Base-by-base conservation (phyloP, 129 eudicot species). In the Mikania micrantha region DNA sequence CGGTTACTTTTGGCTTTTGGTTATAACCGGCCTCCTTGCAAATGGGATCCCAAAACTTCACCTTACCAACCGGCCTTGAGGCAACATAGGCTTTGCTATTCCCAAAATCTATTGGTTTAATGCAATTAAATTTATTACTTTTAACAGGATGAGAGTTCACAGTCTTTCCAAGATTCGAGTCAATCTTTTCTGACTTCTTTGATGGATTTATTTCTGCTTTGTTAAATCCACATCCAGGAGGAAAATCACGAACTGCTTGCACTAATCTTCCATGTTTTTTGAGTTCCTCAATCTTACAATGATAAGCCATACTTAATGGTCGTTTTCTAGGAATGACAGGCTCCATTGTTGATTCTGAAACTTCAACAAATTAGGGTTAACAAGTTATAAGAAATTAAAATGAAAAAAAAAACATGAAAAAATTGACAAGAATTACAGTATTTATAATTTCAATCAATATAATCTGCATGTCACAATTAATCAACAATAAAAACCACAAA, bases 191-290 rank as follows among this genome's bases (percentile, higher is more conserved):
- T 15, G 53, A 22, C 53, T 6, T 45, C 13, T n/a, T 16, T n/a
- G n/a, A 9, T n/a, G 0, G 4, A 1, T 45, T 20, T 2, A 22
- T 22, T 65, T 5, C 12, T 5, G 6, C 49, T 42, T 42, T 42
- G 19, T 42, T 42, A 42, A 42, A 2, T 52, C 72, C 58, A 53
- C 42, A 74, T n/a, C 64, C 66, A n/a, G 19, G 64, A 36, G 75
- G 45, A n/a, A 69, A 49, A 60, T 60, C 70, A 31, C 60, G 67
- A 45, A 41, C 34, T 7, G 45, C 64, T 20, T 25, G 41, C 67
- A 29, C 45, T 45, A 41, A 19, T 24, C 6, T 71, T 58, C 42
- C 32, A 59, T 11, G 67, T 31, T 29, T 69, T 53, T 3, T 24
- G 40, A 36, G 40, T 38, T 69, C 74, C 27, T 53, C 64, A 36